Evolutionary conservation across 1,139 yeast genomes (phyloP).

Genomic region (Sporopachydermia cereana): DNA sequence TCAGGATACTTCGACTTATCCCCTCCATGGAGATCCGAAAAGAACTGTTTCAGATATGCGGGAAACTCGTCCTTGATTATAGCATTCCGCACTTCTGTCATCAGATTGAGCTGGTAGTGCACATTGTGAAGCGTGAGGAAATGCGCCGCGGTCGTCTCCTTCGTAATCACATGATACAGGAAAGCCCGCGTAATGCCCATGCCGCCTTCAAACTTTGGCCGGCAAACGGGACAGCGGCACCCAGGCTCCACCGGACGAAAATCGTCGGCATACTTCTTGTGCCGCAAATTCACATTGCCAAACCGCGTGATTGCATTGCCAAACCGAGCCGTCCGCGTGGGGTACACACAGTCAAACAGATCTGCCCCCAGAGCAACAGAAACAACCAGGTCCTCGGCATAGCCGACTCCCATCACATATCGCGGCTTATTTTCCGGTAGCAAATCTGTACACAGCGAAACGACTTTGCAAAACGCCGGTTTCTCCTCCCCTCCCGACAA

Average conservation of each 20-base stretch:
- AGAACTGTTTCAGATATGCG: slow-evolving; percentile 25
- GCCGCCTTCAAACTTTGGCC: slow-evolving; percentile 22
- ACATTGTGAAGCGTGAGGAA: slow-evolving; percentile 31
- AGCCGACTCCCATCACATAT: slow-evolving; percentile 37
- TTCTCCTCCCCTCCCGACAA: slow-evolving; percentile 35
- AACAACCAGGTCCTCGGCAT: slow-evolving; percentile 34
- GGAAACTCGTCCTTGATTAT: slow-evolving; percentile 29
- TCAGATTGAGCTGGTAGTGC: slow-evolving; percentile 30
- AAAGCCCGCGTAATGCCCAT: slow-evolving; percentile 28
- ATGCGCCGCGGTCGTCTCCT: slow-evolving; percentile 33
- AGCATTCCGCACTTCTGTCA: slow-evolving; percentile 28
- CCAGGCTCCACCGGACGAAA: slow-evolving; percentile 27
- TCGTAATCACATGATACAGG: slow-evolving; percentile 26
- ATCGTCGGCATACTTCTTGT: slow-evolving; percentile 25
- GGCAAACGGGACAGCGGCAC: slow-evolving; percentile 31
- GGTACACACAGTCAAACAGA: slow-evolving; percentile 34
- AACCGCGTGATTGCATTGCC: slow-evolving; percentile 32
- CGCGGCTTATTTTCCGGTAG: slow-evolving; percentile 31
- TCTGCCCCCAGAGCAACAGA: slow-evolving; percentile 35
- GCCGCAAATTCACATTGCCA: slow-evolving; percentile 27
- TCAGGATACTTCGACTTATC: slow-evolving; percentile 24
- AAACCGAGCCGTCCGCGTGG: slow-evolving; percentile 34
- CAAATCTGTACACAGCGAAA: slow-evolving; percentile 27
- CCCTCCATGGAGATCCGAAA: slow-evolving; percentile 23
- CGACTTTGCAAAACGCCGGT: slow-evolving; percentile 26